Evolutionary conservation across 495 filamentous ascomycete species (phyloP).

Genomic region (Neurospora terricola): DNA sequence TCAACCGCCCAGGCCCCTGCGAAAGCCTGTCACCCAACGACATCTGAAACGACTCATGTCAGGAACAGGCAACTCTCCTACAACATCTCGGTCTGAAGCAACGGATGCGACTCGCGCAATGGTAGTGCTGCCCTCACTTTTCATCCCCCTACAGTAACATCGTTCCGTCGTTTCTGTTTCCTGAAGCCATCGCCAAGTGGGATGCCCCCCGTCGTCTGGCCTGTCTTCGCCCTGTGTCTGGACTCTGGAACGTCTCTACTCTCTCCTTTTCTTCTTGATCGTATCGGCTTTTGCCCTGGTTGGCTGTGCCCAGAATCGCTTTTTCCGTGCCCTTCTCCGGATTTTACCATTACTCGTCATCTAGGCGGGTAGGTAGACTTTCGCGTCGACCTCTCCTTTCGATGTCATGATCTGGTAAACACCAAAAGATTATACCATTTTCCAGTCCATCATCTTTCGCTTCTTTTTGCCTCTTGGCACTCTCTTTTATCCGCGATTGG

Average conservation of each 20-base stretch:
- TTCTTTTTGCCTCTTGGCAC: conserved; percentile 11
- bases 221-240: conserved; percentile 7
- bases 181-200: conserved; percentile 11
- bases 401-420: conserved; percentile 7
- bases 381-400: neutral
- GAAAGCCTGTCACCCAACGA: conserved; percentile 17
- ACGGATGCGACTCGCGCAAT: neutral
- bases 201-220: conserved; percentile 15
- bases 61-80: conserved; percentile 22
- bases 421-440: conserved; percentile 14
- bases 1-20: neutral
- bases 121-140: neutral
- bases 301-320: conserved; percentile 4
- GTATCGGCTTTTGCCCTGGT: neutral
- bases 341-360: conserved; percentile 2
- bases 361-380: neutral
- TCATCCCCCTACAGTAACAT: neutral
- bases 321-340: conserved; percentile 12
- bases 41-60: conserved; percentile 33
- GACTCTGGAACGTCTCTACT: neutral
- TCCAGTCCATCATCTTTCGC: conserved; percentile 24
- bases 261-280: neutral
- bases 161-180: neutral
- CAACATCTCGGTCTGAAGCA: conserved; percentile 8
- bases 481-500: conserved; percentile 14